Evolutionary conservation across 1,139 yeast genomes (phyloP).

Genomic region (Groenewaldozyma sp.): DNA sequence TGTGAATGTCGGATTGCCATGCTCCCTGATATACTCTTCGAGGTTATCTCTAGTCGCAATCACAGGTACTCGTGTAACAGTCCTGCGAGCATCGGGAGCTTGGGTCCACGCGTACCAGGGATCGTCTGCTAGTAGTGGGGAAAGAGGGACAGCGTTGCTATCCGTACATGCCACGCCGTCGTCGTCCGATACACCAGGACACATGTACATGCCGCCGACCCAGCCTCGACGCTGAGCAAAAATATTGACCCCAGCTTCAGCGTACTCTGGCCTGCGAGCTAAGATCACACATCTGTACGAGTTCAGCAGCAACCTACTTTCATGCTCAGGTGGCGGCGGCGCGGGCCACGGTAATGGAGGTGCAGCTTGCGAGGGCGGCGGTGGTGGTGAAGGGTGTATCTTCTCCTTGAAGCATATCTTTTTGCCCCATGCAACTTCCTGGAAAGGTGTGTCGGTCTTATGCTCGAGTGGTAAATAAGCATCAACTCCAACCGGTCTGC

Average conservation of each 20-base stretch:
- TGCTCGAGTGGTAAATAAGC: constrained; percentile 16
- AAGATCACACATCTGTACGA: constrained; percentile 30
- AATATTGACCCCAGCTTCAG: constrained; percentile 1
- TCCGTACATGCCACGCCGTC: constrained; percentile 16
- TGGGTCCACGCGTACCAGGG: constrained; percentile 14
- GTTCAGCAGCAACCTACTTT: constrained; percentile 45
- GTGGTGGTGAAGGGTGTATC: constrained; percentile 8
- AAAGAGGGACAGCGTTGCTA: constrained; percentile 16
- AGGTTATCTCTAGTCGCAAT: constrained; percentile 8
- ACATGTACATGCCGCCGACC: constrained; percentile 56
- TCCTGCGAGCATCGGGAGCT: constrained; percentile 10
- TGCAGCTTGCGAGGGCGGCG: too few species aligned
- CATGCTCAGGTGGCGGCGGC: constrained; percentile 53
- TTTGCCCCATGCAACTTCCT: constrained; percentile 18
- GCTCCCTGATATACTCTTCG: neutral
- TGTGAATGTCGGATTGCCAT: too few species aligned
- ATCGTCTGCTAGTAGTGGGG: constrained; percentile 19
- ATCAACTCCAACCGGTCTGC: constrained; percentile 15
- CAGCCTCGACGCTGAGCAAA: constrained; percentile 23
- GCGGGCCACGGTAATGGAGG: too few species aligned
- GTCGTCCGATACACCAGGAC: constrained; percentile 30
- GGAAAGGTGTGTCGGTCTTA: neutral
- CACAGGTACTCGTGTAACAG: constrained; percentile 11
- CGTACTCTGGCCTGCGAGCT: neutral
- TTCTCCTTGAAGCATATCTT: constrained; percentile 16